phyloP scores from a whole-genome alignment of 257 asterid genomes.

The Solanum pinnatisectum region DNA sequence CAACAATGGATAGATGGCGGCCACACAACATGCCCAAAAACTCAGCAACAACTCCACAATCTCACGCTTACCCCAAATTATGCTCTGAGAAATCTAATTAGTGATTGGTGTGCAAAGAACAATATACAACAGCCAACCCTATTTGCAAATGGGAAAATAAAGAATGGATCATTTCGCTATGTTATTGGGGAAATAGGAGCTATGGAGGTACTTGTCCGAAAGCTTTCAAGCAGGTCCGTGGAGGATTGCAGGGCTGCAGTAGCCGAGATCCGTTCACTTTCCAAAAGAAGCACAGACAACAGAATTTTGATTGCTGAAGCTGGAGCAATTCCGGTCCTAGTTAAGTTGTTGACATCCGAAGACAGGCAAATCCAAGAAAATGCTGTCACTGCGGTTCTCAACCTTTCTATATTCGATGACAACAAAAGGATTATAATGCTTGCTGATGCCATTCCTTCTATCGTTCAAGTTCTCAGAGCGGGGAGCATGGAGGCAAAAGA shows the following conservation, averaged over 20 bases:
- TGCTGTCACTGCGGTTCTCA: slow-evolving; percentile 75
- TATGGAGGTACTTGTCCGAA: slow-evolving; percentile 55
- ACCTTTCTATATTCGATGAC: slow-evolving; percentile 69
- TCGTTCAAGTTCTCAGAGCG: slow-evolving; percentile 78
- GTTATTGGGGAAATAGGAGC: slow-evolving; percentile 63
- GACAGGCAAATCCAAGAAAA: slow-evolving; percentile 68
- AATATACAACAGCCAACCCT: slow-evolving; percentile 55
- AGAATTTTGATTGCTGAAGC: slow-evolving; percentile 84
- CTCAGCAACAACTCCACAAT: slow-evolving; percentile 75
- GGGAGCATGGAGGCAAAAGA: slow-evolving; percentile 92
- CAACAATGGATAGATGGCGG: slow-evolving; percentile 95
- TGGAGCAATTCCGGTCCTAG: slow-evolving; percentile 78
- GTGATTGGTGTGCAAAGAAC: slow-evolving; percentile 70
- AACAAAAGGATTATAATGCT: slow-evolving; percentile 84
- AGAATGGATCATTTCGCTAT: slow-evolving; percentile 75
- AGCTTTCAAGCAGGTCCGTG: slow-evolving; percentile 49
- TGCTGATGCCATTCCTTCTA: slow-evolving; percentile 79
- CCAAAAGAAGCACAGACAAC: slow-evolving; percentile 87
- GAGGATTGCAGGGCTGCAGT: slow-evolving; percentile 71
- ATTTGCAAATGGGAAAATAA: slow-evolving; percentile 47
- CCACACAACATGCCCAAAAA: slow-evolving; percentile 89
- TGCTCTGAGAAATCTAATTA: slow-evolving; percentile 60
- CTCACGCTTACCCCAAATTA: slow-evolving; percentile 88
- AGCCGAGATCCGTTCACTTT: slow-evolving; percentile 65
- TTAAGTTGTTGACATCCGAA: slow-evolving; percentile 57